Percentiles rank a stretch among this genome's conserved stretches.
phyloP scores from a whole-genome alignment of 306 rosid genomes.

The Styphnolobium japonicum region DNA sequence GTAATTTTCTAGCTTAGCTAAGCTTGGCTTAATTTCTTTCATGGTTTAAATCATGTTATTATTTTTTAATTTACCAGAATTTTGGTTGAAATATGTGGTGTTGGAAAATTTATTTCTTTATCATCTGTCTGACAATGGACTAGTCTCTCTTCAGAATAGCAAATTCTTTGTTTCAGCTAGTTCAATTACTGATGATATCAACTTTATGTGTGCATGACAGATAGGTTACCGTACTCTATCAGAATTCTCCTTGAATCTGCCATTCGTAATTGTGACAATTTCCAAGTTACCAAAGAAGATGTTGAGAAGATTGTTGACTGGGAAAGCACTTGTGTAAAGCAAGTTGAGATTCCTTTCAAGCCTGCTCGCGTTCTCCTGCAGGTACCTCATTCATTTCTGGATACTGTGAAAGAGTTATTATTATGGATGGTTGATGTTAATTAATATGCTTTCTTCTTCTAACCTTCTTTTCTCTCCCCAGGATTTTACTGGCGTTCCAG shows the following conservation, averaged over 20 bases:
- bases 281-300: constrained; percentile 90
- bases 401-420: not conserved
- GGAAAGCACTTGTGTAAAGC: constrained; percentile 75
- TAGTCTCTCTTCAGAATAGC: not conserved
- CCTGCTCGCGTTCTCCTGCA: constrained; percentile 99
- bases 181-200: not conserved
- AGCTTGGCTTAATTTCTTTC: not conserved
- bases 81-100: not conserved
- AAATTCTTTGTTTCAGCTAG: not conserved
- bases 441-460: not conserved
- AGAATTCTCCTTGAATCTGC: constrained; percentile 88
- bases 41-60: not conserved
- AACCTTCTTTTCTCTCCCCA: constrained; percentile 25
- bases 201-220: constrained; percentile 45
- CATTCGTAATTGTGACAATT: constrained; percentile 92
- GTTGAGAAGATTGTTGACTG: constrained; percentile 96
- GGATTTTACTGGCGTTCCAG: constrained; percentile 99
- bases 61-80: not conserved
- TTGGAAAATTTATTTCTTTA: not conserved
- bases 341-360: constrained; percentile 98
- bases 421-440: not conserved
- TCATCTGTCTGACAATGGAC: not conserved
- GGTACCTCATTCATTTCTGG: constrained; percentile 44
- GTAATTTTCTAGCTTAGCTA: constrained; percentile 39
- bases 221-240: constrained; percentile 85